Conservation (phyloP, 148 eudicot genomes). For the Limonium bicolor region DNA sequence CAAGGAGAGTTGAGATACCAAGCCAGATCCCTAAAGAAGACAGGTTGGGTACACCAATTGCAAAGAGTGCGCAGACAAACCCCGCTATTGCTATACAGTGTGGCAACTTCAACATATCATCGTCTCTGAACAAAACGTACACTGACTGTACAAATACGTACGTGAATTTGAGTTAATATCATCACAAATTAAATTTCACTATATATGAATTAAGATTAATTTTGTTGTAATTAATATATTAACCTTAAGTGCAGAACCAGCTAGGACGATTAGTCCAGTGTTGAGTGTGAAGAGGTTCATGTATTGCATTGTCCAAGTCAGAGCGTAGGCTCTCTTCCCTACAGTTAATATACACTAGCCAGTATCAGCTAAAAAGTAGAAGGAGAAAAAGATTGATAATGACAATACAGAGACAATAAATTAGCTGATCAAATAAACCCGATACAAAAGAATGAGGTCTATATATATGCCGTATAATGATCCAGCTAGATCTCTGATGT, state of each 20-base stretch:
- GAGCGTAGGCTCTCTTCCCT: conserved; percentile 60
- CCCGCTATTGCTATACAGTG: conserved; percentile 63
- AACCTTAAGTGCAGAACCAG: conserved; percentile 77
- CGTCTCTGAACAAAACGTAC: conserved; percentile 45
- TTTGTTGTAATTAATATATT: background rate
- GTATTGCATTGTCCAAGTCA: conserved; percentile 84
- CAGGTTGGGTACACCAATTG: conserved; percentile 61
- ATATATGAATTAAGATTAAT: too few relatives aligned
- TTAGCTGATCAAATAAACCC: too few relatives aligned
- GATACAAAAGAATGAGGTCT: too few relatives aligned
- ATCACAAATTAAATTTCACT: too few relatives aligned
- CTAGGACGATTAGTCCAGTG: conserved; percentile 65
- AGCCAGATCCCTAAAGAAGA: conserved; percentile 80
- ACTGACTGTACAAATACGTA: conserved; percentile 37
- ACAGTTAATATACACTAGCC: conserved; percentile 1
- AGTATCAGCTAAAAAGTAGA: background rate
- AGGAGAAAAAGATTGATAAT: background rate
- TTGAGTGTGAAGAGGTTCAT: conserved; percentile 85
- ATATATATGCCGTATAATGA: conserved; percentile 59
- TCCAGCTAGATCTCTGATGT: conserved; percentile 84
- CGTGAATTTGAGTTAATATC: too few relatives aligned
- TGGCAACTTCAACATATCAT: conserved; percentile 51
- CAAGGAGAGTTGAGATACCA: conserved; percentile 56
- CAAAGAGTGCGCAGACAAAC: conserved; percentile 56
- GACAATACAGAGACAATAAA: too few relatives aligned